A percentile compares a stretch with the other conserved stretches of the same genome.
Conservation (phyloP, 2,329 filamentous ascomycete genomes). For the Metarhizium brunneum region DNA sequence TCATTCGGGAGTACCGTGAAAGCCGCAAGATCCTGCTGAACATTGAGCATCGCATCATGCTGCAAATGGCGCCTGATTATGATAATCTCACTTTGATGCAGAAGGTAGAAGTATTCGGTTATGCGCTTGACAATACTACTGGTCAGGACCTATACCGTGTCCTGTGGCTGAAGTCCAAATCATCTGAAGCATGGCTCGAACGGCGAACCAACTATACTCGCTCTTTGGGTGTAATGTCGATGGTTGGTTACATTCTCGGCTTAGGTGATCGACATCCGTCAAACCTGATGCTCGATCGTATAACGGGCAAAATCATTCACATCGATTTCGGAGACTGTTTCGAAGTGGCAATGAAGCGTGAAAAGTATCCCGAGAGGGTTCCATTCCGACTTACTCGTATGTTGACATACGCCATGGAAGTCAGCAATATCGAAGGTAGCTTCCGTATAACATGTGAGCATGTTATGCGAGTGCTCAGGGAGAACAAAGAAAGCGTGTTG, state of each 20-base stretch:
- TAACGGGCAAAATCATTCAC: constrained; percentile 94
- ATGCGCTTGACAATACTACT: constrained; percentile 97
- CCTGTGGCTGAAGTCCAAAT: constrained; percentile 97
- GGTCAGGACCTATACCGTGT: constrained; percentile 97
- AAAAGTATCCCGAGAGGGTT: constrained; percentile 96
- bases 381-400: constrained; percentile 97
- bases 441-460: constrained; percentile 98
- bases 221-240: constrained; percentile 98
- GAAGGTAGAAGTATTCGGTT: constrained; percentile 98
- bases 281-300: constrained; percentile 92
- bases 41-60: constrained; percentile 98
- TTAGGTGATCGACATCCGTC: constrained; percentile 94
- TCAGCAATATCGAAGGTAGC: constrained; percentile 98
- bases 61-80: constrained; percentile 99
- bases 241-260: constrained; percentile 99
- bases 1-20: constrained; percentile 96
- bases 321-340: constrained; percentile 99
- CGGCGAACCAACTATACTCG: constrained; percentile 97
- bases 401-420: constrained; percentile 99
- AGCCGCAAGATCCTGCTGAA: constrained; percentile 95
- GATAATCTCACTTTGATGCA: constrained; percentile 99
- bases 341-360: constrained; percentile 97
- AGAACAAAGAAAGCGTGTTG: constrained; percentile 98
- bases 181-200: constrained; percentile 95
- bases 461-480: constrained; percentile 91